These are phyloP conservation scores for Termitomyces sp. DNA, from an alignment of 768 basidiomycete genomes.

Conservation along the genomic window DNA sequence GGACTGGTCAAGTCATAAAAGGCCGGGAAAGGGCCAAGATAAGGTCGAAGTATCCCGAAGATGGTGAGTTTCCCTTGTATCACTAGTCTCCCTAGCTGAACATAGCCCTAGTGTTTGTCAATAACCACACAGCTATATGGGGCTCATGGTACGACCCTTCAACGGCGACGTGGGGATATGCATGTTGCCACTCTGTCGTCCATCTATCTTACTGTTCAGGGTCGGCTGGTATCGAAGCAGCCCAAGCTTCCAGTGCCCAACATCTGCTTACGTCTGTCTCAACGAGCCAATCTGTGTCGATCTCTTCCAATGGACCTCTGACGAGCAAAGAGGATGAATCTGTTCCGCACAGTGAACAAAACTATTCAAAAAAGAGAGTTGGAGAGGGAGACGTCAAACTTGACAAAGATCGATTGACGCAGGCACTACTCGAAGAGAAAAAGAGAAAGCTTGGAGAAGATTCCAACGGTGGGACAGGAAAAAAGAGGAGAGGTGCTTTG, in stretches of 20 bases:
- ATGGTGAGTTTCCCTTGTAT: constrained; percentile 52
- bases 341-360: constrained; percentile 48
- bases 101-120: constrained; percentile 59
- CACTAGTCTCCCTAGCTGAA: not conserved
- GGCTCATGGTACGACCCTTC: constrained; percentile 87
- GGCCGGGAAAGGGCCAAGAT: constrained; percentile 86
- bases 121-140: constrained; percentile 97
- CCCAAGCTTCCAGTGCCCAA: constrained; percentile 69
- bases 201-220: constrained; percentile 93
- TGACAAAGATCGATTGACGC: constrained; percentile 61
- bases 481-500: constrained; percentile 49
- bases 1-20: constrained; percentile 86
- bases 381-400: constrained; percentile 80
- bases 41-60: constrained; percentile 92
- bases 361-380: constrained; percentile 72
- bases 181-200: constrained; percentile 85
- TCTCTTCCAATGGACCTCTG: constrained; percentile 9
- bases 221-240: constrained; percentile 72
- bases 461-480: constrained; percentile 50
- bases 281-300: constrained; percentile 19
- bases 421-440: constrained; percentile 73
- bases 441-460: constrained; percentile 68
- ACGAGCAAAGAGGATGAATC: constrained; percentile 21
- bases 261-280: constrained; percentile 48
- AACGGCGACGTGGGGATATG: constrained; percentile 83